Percentiles rank a stretch among this genome's conserved stretches.
phyloP scores from a whole-genome alignment of 2,329 filamentous ascomycete genomes.

The Davidsoniella australis region DNA sequence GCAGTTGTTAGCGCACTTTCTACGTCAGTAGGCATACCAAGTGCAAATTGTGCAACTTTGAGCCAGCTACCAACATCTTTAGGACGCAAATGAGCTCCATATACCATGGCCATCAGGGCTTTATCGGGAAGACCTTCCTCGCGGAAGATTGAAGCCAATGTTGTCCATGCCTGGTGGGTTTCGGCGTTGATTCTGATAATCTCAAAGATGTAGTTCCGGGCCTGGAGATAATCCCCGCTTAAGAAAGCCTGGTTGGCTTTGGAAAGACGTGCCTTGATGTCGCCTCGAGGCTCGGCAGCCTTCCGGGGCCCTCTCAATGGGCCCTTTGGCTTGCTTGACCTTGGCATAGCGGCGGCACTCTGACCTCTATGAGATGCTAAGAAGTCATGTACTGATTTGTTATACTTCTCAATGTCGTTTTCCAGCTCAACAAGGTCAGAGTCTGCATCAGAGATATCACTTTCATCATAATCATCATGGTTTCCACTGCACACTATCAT shows the following conservation, averaged over 20 bases:
- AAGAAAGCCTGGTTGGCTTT: conserved; percentile 54
- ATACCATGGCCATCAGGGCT: conserved; percentile 41
- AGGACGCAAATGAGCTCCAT: conserved; percentile 44
- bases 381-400: conserved; percentile 26
- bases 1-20: conserved; percentile 34
- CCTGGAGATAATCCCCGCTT: conserved; percentile 39
- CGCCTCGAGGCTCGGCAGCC: conserved; percentile 49
- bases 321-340: conserved; percentile 15
- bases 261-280: conserved; percentile 52
- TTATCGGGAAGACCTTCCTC: conserved; percentile 41
- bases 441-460: conserved; percentile 24
- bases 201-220: conserved; percentile 40
- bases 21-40: conserved; percentile 23
- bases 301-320: conserved; percentile 32
- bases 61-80: conserved; percentile 45
- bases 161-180: conserved; percentile 47
- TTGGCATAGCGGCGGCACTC: neutral
- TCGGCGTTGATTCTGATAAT: conserved; percentile 53
- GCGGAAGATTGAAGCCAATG: conserved; percentile 42
- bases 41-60: conserved; percentile 37
- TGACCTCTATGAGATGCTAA: conserved; percentile 20
- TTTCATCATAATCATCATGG: conserved; percentile 11
- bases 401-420: conserved; percentile 26
- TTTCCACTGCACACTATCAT: neutral
- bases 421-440: conserved; percentile 28